Conservation (phyloP, 2,329 filamentous ascomycete species). For the Cercospora sp. region DNA sequence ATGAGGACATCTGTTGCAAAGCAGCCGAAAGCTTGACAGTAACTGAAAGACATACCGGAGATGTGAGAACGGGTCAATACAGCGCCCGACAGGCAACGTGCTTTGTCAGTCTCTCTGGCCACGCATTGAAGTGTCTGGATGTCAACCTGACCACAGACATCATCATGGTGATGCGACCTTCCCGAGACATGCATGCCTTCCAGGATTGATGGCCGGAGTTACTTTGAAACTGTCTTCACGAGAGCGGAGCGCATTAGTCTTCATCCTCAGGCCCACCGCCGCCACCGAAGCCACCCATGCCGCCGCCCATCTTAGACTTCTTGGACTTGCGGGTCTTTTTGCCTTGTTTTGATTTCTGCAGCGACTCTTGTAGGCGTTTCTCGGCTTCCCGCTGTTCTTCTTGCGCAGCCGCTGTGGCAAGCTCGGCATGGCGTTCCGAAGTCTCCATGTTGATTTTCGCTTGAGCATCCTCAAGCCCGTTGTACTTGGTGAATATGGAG, state of each 20-base stretch:
- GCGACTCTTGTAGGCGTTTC: slow-evolving; percentile 37
- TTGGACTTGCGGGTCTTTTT: slow-evolving; percentile 37
- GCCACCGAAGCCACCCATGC: slow-evolving; percentile 24
- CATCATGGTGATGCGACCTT: not conserved
- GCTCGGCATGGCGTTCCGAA: slow-evolving; percentile 36
- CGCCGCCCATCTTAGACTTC: slow-evolving; percentile 30
- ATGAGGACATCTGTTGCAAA: not conserved
- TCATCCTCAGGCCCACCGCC: slow-evolving; percentile 28
- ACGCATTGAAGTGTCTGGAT: not conserved
- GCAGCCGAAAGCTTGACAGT: not conserved
- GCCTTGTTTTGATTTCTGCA: slow-evolving; percentile 35
- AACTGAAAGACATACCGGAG: not conserved
- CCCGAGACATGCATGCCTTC: not conserved
- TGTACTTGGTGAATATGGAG: slow-evolving; percentile 41
- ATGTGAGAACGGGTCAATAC: not conserved
- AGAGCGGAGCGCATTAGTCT: not conserved
- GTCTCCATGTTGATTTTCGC: slow-evolving; percentile 37
- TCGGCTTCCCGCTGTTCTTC: slow-evolving; percentile 39
- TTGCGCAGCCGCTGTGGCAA: slow-evolving; percentile 39
- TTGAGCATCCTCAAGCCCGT: slow-evolving; percentile 38
- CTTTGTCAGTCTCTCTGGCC: not conserved
- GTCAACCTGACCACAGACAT: not conserved
- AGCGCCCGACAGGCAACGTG: not conserved
- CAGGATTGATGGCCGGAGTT: not conserved
- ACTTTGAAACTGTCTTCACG: not conserved